Evolutionary conservation across 257 asterid species (phyloP).

Genomic region (Penstemon barbatus): DNA sequence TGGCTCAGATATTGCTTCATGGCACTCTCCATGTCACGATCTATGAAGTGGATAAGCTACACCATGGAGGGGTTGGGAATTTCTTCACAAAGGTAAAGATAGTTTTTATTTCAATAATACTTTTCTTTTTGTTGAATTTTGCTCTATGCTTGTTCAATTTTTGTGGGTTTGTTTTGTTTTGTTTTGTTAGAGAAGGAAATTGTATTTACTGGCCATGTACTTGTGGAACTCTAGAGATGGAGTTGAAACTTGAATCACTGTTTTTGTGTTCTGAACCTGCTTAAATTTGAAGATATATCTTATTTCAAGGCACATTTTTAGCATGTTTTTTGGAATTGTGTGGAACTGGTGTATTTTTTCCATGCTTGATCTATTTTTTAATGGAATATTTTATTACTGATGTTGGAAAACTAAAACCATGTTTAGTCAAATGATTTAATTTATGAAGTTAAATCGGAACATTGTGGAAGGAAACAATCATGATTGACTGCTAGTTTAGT

Average conservation of each 20-base stretch:
- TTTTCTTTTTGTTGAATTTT: not conserved
- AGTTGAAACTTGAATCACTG: not conserved
- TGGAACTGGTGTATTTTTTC: not conserved
- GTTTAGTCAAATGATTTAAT: not conserved
- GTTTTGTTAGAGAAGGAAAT: not conserved
- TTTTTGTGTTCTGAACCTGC: not conserved
- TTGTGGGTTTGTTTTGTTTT: not conserved
- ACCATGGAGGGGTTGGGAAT: conserved; percentile 36
- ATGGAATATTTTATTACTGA: not conserved
- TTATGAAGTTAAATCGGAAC: not conserved
- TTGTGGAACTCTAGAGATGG: not conserved
- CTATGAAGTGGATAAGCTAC: conserved; percentile 52
- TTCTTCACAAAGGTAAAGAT: conserved; percentile 41
- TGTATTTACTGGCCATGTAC: not conserved
- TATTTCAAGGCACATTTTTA: not conserved
- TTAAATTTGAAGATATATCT: not conserved
- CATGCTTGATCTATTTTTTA: not conserved
- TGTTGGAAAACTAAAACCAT: not conserved
- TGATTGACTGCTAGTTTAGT: not conserved
- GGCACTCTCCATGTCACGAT: conserved; percentile 60
- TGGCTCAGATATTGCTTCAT: conserved; percentile 60
- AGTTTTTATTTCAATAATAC: too few relatives aligned
- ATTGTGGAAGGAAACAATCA: not conserved
- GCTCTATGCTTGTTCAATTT: not conserved
- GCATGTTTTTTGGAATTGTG: not conserved